Evolutionary conservation across 495 filamentous ascomycete genomes (phyloP).

Genomic region (Podospora comata): DNA sequence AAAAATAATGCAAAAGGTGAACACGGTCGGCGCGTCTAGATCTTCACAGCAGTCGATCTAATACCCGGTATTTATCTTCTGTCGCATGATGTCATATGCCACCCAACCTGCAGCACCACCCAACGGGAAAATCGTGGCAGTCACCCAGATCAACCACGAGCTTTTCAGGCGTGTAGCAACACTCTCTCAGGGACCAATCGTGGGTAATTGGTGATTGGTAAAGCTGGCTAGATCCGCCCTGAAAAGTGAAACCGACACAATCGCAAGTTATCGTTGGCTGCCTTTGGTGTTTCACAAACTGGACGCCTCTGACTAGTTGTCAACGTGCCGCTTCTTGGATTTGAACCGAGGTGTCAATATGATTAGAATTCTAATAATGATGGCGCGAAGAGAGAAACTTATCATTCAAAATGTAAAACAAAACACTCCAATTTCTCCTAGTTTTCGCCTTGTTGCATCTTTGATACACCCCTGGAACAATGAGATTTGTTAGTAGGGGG

Average conservation of each 20-base stretch:
- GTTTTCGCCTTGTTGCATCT: neutral
- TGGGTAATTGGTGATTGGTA: neutral
- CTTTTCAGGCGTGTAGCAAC: neutral
- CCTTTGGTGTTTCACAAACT: neutral
- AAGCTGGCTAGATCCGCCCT: neutral
- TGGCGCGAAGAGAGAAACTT: neutral
- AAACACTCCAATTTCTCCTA: neutral
- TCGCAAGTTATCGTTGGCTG: neutral
- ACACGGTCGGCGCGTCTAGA: neutral
- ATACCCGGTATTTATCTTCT: slow-evolving; percentile 14
- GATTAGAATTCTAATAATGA: neutral
- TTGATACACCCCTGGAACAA: neutral
- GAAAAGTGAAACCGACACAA: neutral
- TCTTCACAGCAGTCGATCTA: neutral
- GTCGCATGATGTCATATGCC: slow-evolving; percentile 27
- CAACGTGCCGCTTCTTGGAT: neutral
- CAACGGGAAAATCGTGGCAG: neutral
- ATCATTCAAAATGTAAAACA: neutral
- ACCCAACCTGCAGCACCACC: slow-evolving; percentile 8
- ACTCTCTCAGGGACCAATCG: neutral
- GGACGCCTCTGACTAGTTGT: neutral
- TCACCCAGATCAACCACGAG: neutral
- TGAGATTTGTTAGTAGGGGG: neutral
- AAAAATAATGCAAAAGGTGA: neutral
- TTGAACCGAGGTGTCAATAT: neutral